Base-by-base conservation (phyloP, 2,329 filamentous ascomycete species). In the Colletotrichum somersetense region DNA sequence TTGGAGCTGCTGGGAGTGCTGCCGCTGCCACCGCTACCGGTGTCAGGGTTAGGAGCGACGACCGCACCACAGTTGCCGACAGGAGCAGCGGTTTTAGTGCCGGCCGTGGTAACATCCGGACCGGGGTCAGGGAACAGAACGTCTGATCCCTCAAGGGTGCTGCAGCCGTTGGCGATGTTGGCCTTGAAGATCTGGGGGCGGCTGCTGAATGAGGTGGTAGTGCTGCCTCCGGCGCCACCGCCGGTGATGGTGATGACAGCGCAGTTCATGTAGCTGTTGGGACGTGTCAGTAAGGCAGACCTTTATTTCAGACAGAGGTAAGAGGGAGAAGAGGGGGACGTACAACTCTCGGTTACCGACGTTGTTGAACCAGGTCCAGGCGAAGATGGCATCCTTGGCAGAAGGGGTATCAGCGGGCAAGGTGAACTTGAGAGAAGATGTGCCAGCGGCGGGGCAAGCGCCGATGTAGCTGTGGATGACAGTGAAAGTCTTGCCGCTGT, bases 331-430 rank as follows among this genome's bases (percentile, higher is more conserved):
- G 12, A 18, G n/a, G 11, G 16, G 16, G 5, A 70, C 70, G 16
- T 70, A 72, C 89, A 93, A 93, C 80, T 96, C 93, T 59, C 93
- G 88, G 82, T 95, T 95, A 35, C 93, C 93, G 52, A 92, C 81
- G 75, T 90, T 84, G 85, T 94, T 94, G 83, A 93, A 91, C 91
- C 91, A 93, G 35, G 89, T 90, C 93, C 93, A 96, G 48, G 90
- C 89, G 62, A 95, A 88, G 56, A 95, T 80, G 69, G 89, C 91
- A 44, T 91, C 88, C 81, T 81, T 84, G 72, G 81, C 77, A 42
- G 76, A 72, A n/a, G 89, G 89, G 1, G 89, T 89, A 75, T 91
- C 89, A 2, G 82, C 80, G 11, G 93, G 93, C 42, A 95, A 82
- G 42, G 85, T 88, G 80, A 95, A 95, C 75, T 87, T 81, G 80